Conservation (phyloP, 139 green algal genomes). For the Marvania coccoides region DNA sequence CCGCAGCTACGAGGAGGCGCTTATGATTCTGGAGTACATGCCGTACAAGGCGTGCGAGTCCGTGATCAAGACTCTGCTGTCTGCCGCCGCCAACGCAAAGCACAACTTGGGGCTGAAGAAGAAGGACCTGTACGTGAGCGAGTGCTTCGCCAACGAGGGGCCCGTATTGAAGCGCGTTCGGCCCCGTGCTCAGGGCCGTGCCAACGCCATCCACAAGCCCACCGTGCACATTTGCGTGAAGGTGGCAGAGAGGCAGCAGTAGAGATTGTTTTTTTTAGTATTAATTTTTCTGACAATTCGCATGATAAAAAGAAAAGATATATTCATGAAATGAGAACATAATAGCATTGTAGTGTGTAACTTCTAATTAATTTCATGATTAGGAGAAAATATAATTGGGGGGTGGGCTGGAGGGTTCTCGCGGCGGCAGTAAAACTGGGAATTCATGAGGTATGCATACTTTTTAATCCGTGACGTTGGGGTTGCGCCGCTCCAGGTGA, state of each 20-base stretch:
- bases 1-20: constrained; percentile 83
- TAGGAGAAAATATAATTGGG: constrained; percentile 4
- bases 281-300: background rate
- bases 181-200: constrained; percentile 69
- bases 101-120: constrained; percentile 87
- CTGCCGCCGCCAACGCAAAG: constrained; percentile 90
- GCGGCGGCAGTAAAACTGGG: too few species aligned
- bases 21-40: constrained; percentile 92
- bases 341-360: background rate
- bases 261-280: background rate
- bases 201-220: constrained; percentile 67
- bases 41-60: constrained; percentile 78
- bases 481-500: constrained; percentile 55
- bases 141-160: constrained; percentile 73
- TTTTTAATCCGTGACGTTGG: constrained; percentile 41
- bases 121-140: constrained; percentile 70
- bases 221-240: constrained; percentile 76
- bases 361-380: background rate
- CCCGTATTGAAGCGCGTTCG: constrained; percentile 74
- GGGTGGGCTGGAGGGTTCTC: background rate
- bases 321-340: background rate
- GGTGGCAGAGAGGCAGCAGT: constrained; percentile 30
- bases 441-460: too few species aligned
- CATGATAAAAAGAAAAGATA: background rate
- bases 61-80: constrained; percentile 67